These are phyloP conservation scores for Candida multigemmis DNA, from an alignment of 805 yeast species.

Conservation along the genomic window DNA sequence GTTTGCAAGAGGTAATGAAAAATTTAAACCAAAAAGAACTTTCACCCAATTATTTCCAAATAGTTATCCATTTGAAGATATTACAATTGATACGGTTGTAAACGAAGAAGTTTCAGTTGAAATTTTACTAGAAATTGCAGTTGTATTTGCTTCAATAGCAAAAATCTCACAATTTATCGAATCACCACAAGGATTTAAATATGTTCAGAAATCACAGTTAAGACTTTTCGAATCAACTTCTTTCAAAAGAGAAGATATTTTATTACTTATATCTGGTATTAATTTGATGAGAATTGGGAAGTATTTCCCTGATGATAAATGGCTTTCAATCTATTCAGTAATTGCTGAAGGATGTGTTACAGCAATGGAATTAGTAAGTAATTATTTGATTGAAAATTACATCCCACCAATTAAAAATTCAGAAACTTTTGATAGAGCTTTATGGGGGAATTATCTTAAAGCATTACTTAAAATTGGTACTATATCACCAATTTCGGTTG, in stretches of 20 bases:
- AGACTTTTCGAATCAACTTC: conserved; percentile 30
- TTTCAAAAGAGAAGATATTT: conserved; percentile 34
- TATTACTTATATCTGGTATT: conserved; percentile 38
- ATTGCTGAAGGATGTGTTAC: conserved; percentile 48
- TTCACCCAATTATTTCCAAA: conserved; percentile 66
- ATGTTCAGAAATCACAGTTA: conserved; percentile 24
- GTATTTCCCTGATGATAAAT: conserved; percentile 58
- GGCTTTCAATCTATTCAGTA: conserved; percentile 62
- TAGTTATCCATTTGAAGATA: conserved; percentile 51
- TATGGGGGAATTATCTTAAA: conserved; percentile 65
- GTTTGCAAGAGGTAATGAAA: conserved; percentile 35
- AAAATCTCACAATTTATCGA: conserved; percentile 38
- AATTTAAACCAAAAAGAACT: conserved; percentile 50
- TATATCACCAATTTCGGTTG: conserved; percentile 60
- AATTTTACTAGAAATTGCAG: conserved; percentile 57
- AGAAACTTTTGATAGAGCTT: conserved; percentile 44
- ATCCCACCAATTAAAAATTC: conserved; percentile 45
- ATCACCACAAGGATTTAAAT: conserved; percentile 32
- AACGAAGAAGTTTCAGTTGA: conserved; percentile 65
- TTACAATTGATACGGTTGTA: conserved; percentile 66
- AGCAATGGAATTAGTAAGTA: conserved; percentile 44
- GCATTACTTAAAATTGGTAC: conserved; percentile 50
- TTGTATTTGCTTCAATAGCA: conserved; percentile 48
- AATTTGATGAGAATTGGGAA: conserved; percentile 43
- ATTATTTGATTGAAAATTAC: conserved; percentile 38